Percentiles rank a stretch among this genome's conserved stretches.
Conservation (phyloP, 768 basidiomycete species). For the Leucocoprinus leucothites region DNA sequence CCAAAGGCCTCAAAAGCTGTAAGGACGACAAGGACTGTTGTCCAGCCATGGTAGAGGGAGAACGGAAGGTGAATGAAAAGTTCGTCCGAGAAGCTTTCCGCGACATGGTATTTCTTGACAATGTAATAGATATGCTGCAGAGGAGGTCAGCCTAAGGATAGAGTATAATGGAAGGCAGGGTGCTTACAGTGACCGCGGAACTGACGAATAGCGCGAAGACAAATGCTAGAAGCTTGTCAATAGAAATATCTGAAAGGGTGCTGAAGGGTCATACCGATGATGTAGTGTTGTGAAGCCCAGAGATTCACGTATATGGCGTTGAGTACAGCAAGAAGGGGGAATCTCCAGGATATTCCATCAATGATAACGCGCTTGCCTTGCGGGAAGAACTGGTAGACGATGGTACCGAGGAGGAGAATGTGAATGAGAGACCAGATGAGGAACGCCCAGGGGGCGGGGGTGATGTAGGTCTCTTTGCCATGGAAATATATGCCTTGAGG, state of each 20-base stretch:
- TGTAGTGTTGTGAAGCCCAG: slow-evolving; percentile 77
- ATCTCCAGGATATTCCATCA: slow-evolving; percentile 88
- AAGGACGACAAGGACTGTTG: slow-evolving; percentile 77
- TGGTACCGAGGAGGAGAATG: slow-evolving; percentile 82
- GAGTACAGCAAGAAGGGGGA: slow-evolving; percentile 82
- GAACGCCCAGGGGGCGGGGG: slow-evolving; percentile 93
- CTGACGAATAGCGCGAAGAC: slow-evolving; percentile 86
- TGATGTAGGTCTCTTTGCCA: slow-evolving; percentile 87
- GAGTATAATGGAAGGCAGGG: slow-evolving; percentile 23
- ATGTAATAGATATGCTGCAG: slow-evolving; percentile 88
- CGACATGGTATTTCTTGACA: slow-evolving; percentile 80
- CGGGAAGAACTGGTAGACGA: slow-evolving; percentile 88
- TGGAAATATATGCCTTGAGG: slow-evolving; percentile 69
- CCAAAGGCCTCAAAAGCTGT: slow-evolving; percentile 90
- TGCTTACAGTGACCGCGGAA: slow-evolving; percentile 53
- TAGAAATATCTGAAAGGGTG: neutral
- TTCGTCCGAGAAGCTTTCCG: slow-evolving; percentile 70
- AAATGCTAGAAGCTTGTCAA: slow-evolving; percentile 53
- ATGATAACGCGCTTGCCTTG: slow-evolving; percentile 74
- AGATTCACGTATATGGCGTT: slow-evolving; percentile 89
- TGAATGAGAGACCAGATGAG: slow-evolving; percentile 93
- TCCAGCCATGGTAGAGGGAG: slow-evolving; percentile 94
- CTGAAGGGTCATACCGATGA: slow-evolving; percentile 41
- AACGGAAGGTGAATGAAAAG: slow-evolving; percentile 94
- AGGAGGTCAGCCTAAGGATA: slow-evolving; percentile 21